A percentile compares a stretch with the other conserved stretches of the same genome.
Conservation (phyloP, 371 early-diverging fungal species). For the Mycotypha africana region DNA sequence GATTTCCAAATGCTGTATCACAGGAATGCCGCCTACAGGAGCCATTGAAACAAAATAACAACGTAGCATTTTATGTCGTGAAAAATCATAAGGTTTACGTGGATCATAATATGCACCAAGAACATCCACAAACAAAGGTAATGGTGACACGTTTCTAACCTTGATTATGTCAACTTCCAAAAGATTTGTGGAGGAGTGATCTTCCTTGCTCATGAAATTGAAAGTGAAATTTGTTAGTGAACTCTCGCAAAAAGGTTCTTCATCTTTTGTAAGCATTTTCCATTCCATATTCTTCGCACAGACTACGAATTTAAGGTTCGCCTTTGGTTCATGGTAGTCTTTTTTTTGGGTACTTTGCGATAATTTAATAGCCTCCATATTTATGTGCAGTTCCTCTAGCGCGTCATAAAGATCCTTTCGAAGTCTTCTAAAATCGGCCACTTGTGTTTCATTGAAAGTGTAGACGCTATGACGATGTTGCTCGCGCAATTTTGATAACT, state of each 20-base stretch:
- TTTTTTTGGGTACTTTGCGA: constrained; percentile 37
- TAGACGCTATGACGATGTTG: constrained; percentile 30
- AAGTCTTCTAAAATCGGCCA: constrained; percentile 29
- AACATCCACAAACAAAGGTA: constrained; percentile 46
- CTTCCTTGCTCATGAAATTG: constrained; percentile 50
- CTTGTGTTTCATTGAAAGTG: constrained; percentile 16
- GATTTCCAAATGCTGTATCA: constrained; percentile 82
- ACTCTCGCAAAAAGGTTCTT: constrained; percentile 53
- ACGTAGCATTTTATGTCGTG: constrained; percentile 76
- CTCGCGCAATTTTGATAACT: constrained; percentile 18
- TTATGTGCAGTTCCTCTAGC: constrained; percentile 63
- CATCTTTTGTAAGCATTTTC: constrained; percentile 48
- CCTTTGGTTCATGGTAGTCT: constrained; percentile 31
- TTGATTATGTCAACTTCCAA: constrained; percentile 65
- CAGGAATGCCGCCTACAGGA: constrained; percentile 78
- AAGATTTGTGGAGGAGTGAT: constrained; percentile 52
- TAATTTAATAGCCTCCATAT: constrained; percentile 64
- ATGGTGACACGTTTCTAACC: constrained; percentile 49
- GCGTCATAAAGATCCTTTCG: constrained; percentile 22
- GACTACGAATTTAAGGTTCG: constrained; percentile 34
- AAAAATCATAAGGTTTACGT: constrained; percentile 49
- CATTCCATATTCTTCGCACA: constrained; percentile 43
- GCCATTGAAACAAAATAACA: constrained; percentile 69
- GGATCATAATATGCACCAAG: constrained; percentile 55
- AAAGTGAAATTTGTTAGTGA: constrained; percentile 38